Base-by-base conservation (phyloP, 2,329 filamentous ascomycete genomes). In the Phialocephala sp. region DNA sequence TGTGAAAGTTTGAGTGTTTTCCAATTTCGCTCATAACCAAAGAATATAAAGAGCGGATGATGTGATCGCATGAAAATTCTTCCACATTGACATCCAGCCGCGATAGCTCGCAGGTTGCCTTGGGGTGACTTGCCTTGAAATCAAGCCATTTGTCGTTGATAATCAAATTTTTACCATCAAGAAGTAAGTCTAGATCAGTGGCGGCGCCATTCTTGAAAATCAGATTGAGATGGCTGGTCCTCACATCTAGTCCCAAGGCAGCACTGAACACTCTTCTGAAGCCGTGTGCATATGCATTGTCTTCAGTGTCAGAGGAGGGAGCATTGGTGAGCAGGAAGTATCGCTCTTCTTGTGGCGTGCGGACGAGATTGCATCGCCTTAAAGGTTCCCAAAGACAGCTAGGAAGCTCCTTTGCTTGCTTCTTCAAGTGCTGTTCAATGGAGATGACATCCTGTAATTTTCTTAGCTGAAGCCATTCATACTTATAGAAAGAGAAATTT, bases 121-220 rank as follows among this genome's bases (percentile, higher is more conserved):
- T 43, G 12, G 12, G 12, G 22, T 72, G 67, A 22, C 68, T 70
- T 2, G 14, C 11, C 0, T 60, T 1, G 47, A 73, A 74, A 35
- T 71, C 62, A 3, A 74, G 62, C 65, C 67, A 74, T 57, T 74
- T 75, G 6, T 73, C 68, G 50, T 76, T 69, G 14, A 76, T 59
- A 1, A 59, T 36, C 12, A 76, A 60, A 0, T 60, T 56, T 0
- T 43, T 15, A 0, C 32, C 55, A 8, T 66, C 56, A 11, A 69
- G 22, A 18, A 68, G 27, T 9, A 72, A 59, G 50, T 72, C 66
- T 3, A 75, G 64, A 32, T 71, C 62, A 35, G 67, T 57, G 0
- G 63, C 60, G 0, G 47, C 27, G 32, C 64, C 66, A 11, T 54
- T 60, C 41, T 74, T 73, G 52, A 74, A 73, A 18, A 65, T 55